Percentiles rank a stretch among this genome's conserved stretches.
Evolutionary conservation across 495 filamentous ascomycete species (phyloP).

Genomic region (Trichoderma parareesei): DNA sequence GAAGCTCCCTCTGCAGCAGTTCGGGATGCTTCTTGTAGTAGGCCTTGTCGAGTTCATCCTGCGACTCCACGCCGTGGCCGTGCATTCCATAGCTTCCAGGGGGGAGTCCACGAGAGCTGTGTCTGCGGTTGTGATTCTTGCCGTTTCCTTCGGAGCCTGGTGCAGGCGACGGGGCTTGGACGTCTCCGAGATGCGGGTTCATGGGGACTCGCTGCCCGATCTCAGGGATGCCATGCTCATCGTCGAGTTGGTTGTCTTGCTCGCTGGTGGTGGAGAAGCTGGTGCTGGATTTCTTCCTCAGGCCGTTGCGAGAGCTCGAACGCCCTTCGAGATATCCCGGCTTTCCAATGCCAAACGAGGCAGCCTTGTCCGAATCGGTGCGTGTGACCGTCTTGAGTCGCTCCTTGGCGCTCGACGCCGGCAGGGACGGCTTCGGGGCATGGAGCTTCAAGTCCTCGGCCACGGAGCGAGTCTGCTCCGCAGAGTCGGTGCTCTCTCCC

Average conservation of each 20-base stretch:
- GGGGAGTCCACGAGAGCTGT: constrained; percentile 43
- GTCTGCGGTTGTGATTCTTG: constrained; percentile 57
- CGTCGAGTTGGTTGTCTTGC: constrained; percentile 37
- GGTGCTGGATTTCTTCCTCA: constrained; percentile 57
- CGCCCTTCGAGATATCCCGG: constrained; percentile 37
- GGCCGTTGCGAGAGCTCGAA: constrained; percentile 22
- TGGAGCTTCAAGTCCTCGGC: constrained; percentile 76
- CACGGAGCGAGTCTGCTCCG: constrained; percentile 52
- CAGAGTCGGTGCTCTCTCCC: not conserved
- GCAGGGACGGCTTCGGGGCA: constrained; percentile 83
- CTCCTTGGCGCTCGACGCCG: constrained; percentile 67
- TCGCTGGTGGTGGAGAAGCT: constrained; percentile 45
- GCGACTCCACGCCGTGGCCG: constrained; percentile 62
- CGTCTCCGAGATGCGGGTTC: constrained; percentile 88
- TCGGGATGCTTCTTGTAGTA: constrained; percentile 91
- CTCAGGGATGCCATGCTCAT: constrained; percentile 82
- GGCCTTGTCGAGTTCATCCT: constrained; percentile 72
- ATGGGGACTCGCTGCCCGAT: constrained; percentile 88
- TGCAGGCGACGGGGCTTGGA: constrained; percentile 87
- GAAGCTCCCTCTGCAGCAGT: constrained; percentile 58
- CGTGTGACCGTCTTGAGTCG: constrained; percentile 74
- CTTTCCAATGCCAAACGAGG: constrained; percentile 71
- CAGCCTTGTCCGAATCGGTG: constrained; percentile 78
- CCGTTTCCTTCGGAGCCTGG: constrained; percentile 48
- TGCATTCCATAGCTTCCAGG: constrained; percentile 81